Base-by-base conservation (phyloP, 768 basidiomycete species). In the Chalciporus piperatus region DNA sequence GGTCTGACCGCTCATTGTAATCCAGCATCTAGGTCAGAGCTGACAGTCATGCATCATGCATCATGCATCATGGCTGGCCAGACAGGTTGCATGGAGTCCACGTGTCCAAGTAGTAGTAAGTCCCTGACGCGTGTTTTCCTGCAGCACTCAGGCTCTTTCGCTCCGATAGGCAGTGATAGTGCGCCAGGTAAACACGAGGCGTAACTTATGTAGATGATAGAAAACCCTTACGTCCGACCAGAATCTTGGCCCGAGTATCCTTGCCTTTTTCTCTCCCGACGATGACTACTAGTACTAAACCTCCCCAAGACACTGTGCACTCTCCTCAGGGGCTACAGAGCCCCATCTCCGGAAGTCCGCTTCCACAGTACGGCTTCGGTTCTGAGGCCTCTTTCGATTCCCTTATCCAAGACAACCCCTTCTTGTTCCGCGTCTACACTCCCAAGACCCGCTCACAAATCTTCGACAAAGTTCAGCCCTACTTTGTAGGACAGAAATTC, bases 361-460 rank as follows among this genome's bases (percentile, higher is more conserved):
- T 88, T 43, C 87, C 88, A 47, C 89, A 88, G 66, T 84, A 85
- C 60, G 87, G 88, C 47, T 89, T 89, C 63, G 79, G 82, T 39
- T 63, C 78, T 39, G 80, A 85, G 56, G 69, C 78, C 63, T 73
- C 81, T 39, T 90, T 90, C 63, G 77, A 80, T 47, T 72, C 69
- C 32, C 78, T 91, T 40, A 69, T 84, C 57, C 71, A 77, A 47
- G 73, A 76, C 48, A 90, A 89, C 64, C 82, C 79, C 30, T 89
- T 88, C 69, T 77, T 91, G 59, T 91, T 87, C 73, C 86, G 89
- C 39, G 81, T 91, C 13, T 84, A 90, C 64, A 89, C 87, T 32
- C 88, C 88, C 25, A 87, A 82, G 62, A 75, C 78, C 50, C 75
- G 70, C 39, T 78, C 80, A 2, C 78, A 78, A 17, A 76, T 77